phyloP scores from a whole-genome alignment of 805 yeast genomes.

The Kluyveromyces aestuarii region DNA sequence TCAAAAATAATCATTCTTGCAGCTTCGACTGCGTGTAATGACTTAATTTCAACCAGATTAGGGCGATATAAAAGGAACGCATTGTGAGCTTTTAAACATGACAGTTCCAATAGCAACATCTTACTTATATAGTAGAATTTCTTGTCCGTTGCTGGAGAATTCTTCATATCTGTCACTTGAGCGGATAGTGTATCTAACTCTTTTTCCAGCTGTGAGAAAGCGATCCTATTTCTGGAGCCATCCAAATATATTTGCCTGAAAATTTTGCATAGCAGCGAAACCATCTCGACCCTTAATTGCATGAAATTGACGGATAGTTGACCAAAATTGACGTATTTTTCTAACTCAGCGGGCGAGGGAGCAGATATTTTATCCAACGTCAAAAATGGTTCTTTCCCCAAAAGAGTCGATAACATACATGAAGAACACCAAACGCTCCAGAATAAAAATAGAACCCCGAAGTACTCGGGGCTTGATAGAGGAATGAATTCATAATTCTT shows the following conservation, averaged over 20 bases:
- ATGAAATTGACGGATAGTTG: constrained; percentile 1
- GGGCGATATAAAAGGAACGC: constrained; percentile 4
- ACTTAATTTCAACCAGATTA: not conserved
- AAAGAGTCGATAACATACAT: constrained; percentile 4
- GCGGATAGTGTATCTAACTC: not conserved
- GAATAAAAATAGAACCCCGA: constrained; percentile 2
- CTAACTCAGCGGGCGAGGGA: not conserved
- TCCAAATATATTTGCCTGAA: not conserved
- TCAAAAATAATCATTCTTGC: constrained; percentile 3
- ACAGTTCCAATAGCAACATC: constrained; percentile 2
- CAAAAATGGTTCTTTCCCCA: constrained; percentile 3
- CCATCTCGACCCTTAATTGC: constrained; percentile 3
- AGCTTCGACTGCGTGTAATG: constrained; percentile 3
- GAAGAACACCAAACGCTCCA: constrained; percentile 6
- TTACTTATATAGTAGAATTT: constrained; percentile 1
- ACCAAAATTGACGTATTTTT: no score
- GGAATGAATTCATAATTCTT: not conserved
- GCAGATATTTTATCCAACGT: not conserved
- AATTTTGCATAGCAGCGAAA: constrained; percentile 1
- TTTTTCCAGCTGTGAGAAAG: not conserved
- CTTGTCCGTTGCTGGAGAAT: not conserved
- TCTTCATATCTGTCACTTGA: not conserved
- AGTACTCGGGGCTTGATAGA: not conserved
- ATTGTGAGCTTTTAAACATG: constrained; percentile 3
- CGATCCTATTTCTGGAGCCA: not conserved